Conservation (phyloP, 75 land plant genomes). For the Cryptomeria japonica region DNA sequence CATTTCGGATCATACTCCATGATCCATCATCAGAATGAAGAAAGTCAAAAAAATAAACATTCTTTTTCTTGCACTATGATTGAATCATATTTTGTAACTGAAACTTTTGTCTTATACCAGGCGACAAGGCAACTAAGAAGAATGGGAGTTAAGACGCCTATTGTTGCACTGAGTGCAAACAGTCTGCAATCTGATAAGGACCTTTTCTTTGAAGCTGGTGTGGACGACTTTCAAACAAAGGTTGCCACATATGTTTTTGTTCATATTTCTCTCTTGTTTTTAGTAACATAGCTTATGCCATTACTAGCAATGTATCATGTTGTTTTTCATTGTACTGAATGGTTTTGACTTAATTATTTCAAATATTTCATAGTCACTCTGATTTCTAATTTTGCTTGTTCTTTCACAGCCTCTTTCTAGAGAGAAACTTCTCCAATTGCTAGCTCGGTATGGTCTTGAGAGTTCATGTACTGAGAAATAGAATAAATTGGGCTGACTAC, state of each 20-base stretch:
- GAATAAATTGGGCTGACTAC: background rate
- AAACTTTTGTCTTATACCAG: constrained; percentile 11
- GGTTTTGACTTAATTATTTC: background rate
- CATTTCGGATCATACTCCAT: too few relatives aligned
- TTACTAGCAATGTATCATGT: background rate
- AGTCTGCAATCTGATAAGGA: constrained; percentile 40
- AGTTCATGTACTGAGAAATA: constrained; percentile 1
- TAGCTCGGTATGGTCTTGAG: constrained; percentile 31
- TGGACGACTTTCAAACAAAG: constrained; percentile 48
- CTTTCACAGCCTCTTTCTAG: constrained; percentile 30
- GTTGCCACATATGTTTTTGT: too few relatives aligned
- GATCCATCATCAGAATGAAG: too few relatives aligned
- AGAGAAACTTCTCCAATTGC: constrained; percentile 37
- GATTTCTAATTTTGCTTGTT: background rate
- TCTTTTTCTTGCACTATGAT: background rate
- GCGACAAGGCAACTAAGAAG: constrained; percentile 45
- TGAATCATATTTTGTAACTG: too few relatives aligned
- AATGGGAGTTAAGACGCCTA: constrained; percentile 63
- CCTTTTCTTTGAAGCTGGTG: constrained; percentile 61
- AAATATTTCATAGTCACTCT: background rate
- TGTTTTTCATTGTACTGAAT: background rate
- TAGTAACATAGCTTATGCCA: too few relatives aligned
- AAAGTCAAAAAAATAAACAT: too few relatives aligned
- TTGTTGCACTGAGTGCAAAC: constrained; percentile 54
- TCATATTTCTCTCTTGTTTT: background rate